Percentiles rank a stretch among this genome's conserved stretches.
These are phyloP conservation scores for Multifurca ochricompacta DNA, from an alignment of 768 basidiomycete genomes.

Conservation along the genomic window DNA sequence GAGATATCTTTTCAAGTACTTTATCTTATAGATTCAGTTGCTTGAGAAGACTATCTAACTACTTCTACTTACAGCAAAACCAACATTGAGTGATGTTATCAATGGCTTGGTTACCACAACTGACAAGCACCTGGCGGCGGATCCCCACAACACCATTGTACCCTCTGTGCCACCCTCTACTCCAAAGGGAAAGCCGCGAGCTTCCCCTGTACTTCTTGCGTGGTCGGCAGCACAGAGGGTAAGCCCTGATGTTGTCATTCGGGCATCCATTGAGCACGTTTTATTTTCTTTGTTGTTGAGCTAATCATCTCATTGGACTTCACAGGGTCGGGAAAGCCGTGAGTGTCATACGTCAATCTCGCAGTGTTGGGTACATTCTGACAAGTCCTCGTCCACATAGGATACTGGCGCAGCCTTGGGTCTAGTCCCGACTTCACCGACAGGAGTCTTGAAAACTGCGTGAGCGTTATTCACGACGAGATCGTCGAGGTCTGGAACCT, in stretches of 20 bases:
- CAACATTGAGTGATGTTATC: not conserved
- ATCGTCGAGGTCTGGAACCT: slow-evolving; percentile 5
- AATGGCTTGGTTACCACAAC: not conserved
- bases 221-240: slow-evolving; percentile 10
- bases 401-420: slow-evolving; percentile 3
- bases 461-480: not conserved
- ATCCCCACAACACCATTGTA: not conserved
- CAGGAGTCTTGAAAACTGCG: not conserved
- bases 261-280: slow-evolving; percentile 3
- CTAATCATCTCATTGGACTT: not conserved
- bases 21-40: not conserved
- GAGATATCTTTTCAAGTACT: slow-evolving; percentile 1
- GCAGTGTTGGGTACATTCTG: not conserved
- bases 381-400: not conserved
- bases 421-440: not conserved
- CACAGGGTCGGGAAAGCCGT: slow-evolving; percentile 5
- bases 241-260: not conserved
- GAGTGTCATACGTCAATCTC: not conserved
- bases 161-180: not conserved
- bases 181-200: not conserved
- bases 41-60: not conserved
- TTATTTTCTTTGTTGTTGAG: not conserved
- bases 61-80: not conserved
- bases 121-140: not conserved
- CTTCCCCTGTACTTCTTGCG: not conserved